These are phyloP conservation scores for Zoysia pacifica DNA, from an alignment of 176 grass and related monocot genomes.

Conservation along the genomic window DNA sequence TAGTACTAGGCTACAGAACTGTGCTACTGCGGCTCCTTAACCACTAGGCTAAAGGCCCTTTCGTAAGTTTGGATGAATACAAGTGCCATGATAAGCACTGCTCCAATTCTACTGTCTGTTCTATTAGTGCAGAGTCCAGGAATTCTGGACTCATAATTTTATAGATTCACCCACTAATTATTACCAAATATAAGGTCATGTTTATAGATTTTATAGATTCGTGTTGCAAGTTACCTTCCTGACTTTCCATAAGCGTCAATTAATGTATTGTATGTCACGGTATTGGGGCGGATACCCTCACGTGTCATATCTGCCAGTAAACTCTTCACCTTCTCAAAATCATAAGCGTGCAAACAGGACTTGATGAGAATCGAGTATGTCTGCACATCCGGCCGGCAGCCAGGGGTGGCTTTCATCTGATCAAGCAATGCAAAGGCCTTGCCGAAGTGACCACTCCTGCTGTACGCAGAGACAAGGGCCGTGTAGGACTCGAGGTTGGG, in stretches of 20 bases:
- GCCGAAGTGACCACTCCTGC: constrained; percentile 73
- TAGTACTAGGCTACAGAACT: no score
- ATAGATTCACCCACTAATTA: background rate
- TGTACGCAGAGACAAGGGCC: constrained; percentile 78
- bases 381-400: constrained; percentile 77
- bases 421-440: constrained; percentile 71
- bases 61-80: background rate
- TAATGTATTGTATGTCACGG: constrained; percentile 86
- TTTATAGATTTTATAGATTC: background rate
- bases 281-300: constrained; percentile 58
- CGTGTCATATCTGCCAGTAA: constrained; percentile 71
- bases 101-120: background rate
- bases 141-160: background rate
- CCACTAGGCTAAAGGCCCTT: no score
- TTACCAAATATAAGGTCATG: background rate
- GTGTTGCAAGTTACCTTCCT: constrained; percentile 53
- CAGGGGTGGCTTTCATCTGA: constrained; percentile 69
- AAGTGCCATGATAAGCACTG: background rate
- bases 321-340: constrained; percentile 69
- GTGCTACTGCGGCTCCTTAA: no score
- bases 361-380: constrained; percentile 95
- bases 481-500: constrained; percentile 85
- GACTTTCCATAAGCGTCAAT: constrained; percentile 91
- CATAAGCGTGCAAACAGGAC: constrained; percentile 80
- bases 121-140: background rate